Evolutionary conservation across 352 stramenopile species (phyloP).

Genomic region (Globisporangium irregulare): DNA sequence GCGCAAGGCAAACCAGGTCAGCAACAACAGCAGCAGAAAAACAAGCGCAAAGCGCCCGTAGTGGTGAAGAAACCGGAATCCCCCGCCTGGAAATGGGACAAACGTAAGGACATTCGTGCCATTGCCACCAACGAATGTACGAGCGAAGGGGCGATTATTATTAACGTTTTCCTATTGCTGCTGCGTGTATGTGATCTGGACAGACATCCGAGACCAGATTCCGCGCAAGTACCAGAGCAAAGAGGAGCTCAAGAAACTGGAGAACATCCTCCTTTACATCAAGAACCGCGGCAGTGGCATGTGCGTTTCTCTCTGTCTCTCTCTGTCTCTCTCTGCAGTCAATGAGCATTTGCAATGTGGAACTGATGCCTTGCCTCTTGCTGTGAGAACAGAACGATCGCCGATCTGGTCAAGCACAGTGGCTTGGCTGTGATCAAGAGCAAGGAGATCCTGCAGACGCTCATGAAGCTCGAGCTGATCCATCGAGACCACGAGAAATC

Average conservation of each 20-base stretch:
- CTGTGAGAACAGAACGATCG: conserved; percentile 52
- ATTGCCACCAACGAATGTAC: not conserved
- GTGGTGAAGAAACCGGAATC: conserved; percentile 28
- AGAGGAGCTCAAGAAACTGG: conserved; percentile 78
- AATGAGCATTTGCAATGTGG: not conserved
- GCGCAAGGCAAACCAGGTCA: conserved; percentile 11
- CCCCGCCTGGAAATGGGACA: conserved; percentile 76
- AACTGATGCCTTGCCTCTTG: not conserved
- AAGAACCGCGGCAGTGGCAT: conserved; percentile 79
- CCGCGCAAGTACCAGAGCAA: conserved; percentile 82
- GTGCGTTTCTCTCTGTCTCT: conserved; percentile 32
- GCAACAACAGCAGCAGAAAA: conserved; percentile 19
- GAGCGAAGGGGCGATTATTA: not conserved
- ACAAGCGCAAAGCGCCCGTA: conserved; percentile 13
- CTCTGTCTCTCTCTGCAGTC: not conserved
- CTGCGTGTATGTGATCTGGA: not conserved
- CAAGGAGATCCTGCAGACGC: conserved; percentile 86
- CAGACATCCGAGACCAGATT: conserved; percentile 75
- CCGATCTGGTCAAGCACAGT: conserved; percentile 80
- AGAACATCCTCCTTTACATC: conserved; percentile 85
- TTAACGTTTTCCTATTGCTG: not conserved
- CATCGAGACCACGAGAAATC: conserved; percentile 68
- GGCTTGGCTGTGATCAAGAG: conserved; percentile 75
- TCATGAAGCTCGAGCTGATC: conserved; percentile 84
- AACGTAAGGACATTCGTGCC: conserved; percentile 29